Evolutionary conservation across 1,139 yeast genomes (phyloP).

Genomic region (Magnusiomyces magnusii): DNA sequence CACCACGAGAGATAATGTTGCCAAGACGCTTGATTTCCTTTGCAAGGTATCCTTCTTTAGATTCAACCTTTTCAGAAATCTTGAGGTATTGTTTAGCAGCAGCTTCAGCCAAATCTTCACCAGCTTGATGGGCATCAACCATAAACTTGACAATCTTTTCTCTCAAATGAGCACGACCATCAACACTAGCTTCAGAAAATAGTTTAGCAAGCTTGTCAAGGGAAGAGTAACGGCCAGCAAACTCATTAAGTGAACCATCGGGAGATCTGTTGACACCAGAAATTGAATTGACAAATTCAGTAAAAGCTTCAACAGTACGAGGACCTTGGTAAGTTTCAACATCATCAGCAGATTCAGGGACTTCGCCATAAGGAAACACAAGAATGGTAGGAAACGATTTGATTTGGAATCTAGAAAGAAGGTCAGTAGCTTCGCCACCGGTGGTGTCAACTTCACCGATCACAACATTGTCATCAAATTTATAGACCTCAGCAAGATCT

Average conservation of each 20-base stretch:
- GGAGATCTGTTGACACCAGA: constrained; percentile 46
- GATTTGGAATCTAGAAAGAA: constrained; percentile 41
- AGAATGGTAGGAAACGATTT: constrained; percentile 48
- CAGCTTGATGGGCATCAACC: constrained; percentile 19
- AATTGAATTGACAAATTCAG: constrained; percentile 44
- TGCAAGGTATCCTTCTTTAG: constrained; percentile 41
- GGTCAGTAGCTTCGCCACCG: constrained; percentile 39
- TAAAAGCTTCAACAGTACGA: constrained; percentile 40
- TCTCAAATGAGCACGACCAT: constrained; percentile 1
- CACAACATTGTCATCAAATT: constrained; percentile 38
- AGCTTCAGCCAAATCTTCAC: constrained; percentile 4
- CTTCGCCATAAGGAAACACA: constrained; percentile 34
- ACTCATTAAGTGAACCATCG: constrained; percentile 44
- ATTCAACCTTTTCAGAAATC: constrained; percentile 43
- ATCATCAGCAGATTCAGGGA: constrained; percentile 31
- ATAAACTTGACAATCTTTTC: constrained; percentile 10
- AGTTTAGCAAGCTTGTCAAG: constrained; percentile 33
- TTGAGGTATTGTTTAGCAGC: constrained; percentile 42
- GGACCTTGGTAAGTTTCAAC: constrained; percentile 34
- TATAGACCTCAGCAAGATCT: constrained; percentile 46
- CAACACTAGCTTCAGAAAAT: constrained; percentile 14
- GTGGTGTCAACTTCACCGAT: constrained; percentile 46
- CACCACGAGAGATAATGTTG: constrained; percentile 38
- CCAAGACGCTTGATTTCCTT: constrained; percentile 48
- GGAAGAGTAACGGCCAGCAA: constrained; percentile 49